Conservation (phyloP, 2,329 filamentous ascomycete genomes). For the Calonectria henricotiae region DNA sequence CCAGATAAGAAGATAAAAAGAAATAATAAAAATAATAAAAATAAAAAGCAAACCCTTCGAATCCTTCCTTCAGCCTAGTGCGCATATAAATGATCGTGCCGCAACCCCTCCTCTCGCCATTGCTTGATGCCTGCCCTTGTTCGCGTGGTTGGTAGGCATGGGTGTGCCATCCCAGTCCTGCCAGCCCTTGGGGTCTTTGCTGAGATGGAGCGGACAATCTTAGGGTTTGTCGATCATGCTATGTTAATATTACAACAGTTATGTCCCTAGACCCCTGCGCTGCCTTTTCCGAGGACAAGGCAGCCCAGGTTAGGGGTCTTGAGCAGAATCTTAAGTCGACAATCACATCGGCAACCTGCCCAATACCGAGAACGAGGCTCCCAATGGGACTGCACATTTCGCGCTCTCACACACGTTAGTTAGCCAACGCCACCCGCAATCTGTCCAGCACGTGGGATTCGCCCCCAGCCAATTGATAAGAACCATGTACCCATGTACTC, state of each 20-base stretch:
- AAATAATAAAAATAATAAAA: not conserved
- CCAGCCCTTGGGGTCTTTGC: constrained; percentile 15
- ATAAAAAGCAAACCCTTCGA: not conserved
- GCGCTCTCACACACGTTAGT: constrained; percentile 21
- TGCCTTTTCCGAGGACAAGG: not conserved
- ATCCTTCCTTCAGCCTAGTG: not conserved
- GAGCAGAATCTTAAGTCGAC: not conserved
- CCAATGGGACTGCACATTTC: constrained; percentile 5
- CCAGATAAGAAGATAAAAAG: not conserved
- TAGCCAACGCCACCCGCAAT: constrained; percentile 15
- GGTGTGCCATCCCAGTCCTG: constrained; percentile 10
- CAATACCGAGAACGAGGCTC: not conserved
- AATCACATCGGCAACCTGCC: not conserved
- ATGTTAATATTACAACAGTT: constrained; percentile 19
- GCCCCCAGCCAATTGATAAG: constrained; percentile 18
- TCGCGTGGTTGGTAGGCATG: not conserved
- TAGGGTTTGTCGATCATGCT: constrained; percentile 28
- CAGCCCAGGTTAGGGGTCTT: not conserved
- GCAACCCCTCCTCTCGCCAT: not conserved
- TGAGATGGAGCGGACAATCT: constrained; percentile 22
- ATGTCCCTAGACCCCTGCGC: constrained; percentile 7
- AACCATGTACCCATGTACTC: constrained; percentile 15
- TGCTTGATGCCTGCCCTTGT: constrained; percentile 3
- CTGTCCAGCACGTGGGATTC: constrained; percentile 31
- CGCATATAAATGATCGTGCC: not conserved